Base-by-base conservation (phyloP, 768 basidiomycete genomes). In the Suillus decipiens region DNA sequence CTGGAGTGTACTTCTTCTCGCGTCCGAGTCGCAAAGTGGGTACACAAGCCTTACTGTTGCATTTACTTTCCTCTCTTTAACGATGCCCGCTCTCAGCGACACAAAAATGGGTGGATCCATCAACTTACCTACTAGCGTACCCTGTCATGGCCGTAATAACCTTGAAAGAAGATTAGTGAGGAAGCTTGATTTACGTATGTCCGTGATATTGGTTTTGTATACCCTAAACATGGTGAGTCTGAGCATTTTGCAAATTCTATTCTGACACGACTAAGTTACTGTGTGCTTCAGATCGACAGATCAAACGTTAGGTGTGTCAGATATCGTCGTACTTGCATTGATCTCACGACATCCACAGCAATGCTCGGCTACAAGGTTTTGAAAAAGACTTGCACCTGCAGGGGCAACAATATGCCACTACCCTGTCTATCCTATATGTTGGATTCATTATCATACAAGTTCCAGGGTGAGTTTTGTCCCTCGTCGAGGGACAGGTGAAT, bases 391-490 rank as follows among this genome's bases (percentile, higher is more conserved):
- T 43, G 71, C 66, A 69, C 36, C 69, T 72, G 24, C 50, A 54
- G 22, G 69, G 72, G 22, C 63, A 64, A 22, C 66, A 73, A 63
- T 74, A 67, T 59, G 51, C 70, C 1, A 71, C 73, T 14, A 53
- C 64, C 22, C 39, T 70, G 31, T 70, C 73, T 17, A 65, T 74
- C 50, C 60, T 73, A 34, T 74, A 64, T 48, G 64, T 69, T 5
- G 71, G 71, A 17, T 72, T 71, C 62, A 68, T 72, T 56, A 53
- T 70, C 47, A 69, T 75, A 68, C 70, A 70, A 64, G 63, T 70
- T 37, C 68, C 67, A 19, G 65, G 67, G 62, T 63, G 24, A 31
- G 61, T 62, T 22, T 2, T 43, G 12, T 22, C 10, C 12, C 7
- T 17, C 7, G 22, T 34, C 31, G 7, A 17, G 24, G 15, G 28